These are phyloP conservation scores for Talaromyces nanjingensis DNA, from an alignment of 495 filamentous ascomycete genomes.

Conservation along the genomic window DNA sequence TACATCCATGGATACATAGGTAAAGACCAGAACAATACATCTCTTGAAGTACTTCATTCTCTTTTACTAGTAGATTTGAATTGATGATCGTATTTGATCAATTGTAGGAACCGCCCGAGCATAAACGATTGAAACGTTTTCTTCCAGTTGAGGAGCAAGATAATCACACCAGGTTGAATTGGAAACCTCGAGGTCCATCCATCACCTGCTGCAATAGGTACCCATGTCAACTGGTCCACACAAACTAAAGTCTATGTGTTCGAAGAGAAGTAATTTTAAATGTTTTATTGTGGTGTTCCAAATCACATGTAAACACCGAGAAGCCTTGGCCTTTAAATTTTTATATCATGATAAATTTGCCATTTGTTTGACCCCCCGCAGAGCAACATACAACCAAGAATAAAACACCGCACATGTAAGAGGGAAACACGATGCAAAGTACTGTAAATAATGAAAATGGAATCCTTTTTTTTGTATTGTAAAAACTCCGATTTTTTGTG, in stretches of 20 bases:
- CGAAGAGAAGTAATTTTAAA: neutral
- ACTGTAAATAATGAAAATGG: neutral
- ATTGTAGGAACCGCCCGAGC: neutral
- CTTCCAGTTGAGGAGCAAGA: too few relatives aligned
- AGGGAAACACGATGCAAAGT: slow-evolving; percentile 1
- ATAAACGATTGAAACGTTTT: too few relatives aligned
- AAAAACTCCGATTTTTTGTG: neutral
- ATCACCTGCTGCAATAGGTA: neutral
- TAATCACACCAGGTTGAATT: too few relatives aligned
- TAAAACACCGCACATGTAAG: slow-evolving; percentile 1
- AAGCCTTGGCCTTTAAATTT: neutral
- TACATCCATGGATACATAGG: neutral
- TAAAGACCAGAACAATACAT: neutral
- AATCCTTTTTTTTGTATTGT: slow-evolving; percentile 1
- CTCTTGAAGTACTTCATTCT: neutral
- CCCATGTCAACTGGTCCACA: neutral
- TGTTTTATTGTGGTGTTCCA: slow-evolving; percentile 2
- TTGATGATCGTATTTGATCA: neutral
- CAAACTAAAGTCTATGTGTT: neutral
- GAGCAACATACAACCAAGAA: slow-evolving; percentile 4
- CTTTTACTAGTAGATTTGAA: neutral
- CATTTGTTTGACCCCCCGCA: slow-evolving; percentile 1
- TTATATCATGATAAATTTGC: slow-evolving; percentile 4
- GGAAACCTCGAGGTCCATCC: neutral
- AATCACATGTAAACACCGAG: slow-evolving; percentile 6